phyloP scores from a whole-genome alignment of 257 asterid species.

The Rehmannia glutinosa region DNA sequence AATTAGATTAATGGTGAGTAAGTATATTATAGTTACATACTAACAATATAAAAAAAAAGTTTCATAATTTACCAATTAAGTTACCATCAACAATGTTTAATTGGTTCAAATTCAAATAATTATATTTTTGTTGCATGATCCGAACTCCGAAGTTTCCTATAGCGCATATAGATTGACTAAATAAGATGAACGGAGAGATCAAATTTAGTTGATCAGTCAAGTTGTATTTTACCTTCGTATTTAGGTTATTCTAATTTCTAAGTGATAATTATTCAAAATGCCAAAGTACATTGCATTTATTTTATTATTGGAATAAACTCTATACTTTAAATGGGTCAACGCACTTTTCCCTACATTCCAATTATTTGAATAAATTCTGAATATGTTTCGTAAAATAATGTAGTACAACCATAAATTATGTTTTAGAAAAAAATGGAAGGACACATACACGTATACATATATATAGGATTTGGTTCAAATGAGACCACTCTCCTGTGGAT shows the following conservation, averaged over 20 bases:
- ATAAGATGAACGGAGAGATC: not conserved
- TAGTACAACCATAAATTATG: no score
- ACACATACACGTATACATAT: no score
- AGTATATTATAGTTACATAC: constrained; percentile 7
- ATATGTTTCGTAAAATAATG: no score
- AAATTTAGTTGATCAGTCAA: not conserved
- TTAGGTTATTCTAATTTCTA: not conserved
- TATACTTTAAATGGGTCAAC: no score
- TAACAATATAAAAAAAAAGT: not conserved
- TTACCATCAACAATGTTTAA: not conserved
- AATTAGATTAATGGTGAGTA: constrained; percentile 17
- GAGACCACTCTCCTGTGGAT: no score
- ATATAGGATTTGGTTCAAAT: no score
- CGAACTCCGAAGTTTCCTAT: no score
- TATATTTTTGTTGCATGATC: no score
- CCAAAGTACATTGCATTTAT: no score
- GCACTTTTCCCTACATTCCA: not conserved
- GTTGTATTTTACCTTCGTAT: not conserved
- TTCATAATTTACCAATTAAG: not conserved
- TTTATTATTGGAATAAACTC: not conserved
- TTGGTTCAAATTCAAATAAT: not conserved
- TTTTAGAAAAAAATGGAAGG: no score
- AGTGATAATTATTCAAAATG: no score
- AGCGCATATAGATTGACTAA: not conserved
- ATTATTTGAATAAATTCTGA: no score